Evolutionary conservation across 2,329 filamentous ascomycete genomes (phyloP).

Genomic region (Sclerotinia sclerotiorum): DNA sequence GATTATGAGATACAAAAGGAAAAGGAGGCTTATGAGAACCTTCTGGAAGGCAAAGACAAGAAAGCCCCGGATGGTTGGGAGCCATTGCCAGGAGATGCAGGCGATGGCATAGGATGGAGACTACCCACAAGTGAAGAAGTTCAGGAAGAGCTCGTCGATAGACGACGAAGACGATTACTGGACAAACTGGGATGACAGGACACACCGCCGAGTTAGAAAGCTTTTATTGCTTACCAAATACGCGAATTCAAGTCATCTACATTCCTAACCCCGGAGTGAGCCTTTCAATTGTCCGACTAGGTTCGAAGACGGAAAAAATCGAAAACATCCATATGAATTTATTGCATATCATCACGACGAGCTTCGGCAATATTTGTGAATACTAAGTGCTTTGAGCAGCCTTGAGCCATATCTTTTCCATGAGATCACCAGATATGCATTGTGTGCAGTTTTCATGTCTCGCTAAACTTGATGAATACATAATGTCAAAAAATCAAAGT

Average conservation of each 20-base stretch:
- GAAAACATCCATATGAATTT: neutral
- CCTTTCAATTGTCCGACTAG: neutral
- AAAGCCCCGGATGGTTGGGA: conserved; percentile 73
- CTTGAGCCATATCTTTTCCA: neutral
- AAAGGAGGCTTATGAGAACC: conserved; percentile 70
- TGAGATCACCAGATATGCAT: neutral
- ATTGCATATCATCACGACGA: neutral
- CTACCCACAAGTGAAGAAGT: conserved; percentile 87
- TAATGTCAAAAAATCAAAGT: neutral
- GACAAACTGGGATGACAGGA: conserved; percentile 59
- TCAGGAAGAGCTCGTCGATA: conserved; percentile 87
- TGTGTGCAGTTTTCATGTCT: neutral
- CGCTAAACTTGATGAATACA: neutral
- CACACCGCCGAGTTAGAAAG: neutral
- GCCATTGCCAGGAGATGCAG: conserved; percentile 79
- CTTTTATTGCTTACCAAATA: neutral
- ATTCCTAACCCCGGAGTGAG: neutral
- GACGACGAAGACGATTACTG: conserved; percentile 77
- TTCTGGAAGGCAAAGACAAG: conserved; percentile 59
- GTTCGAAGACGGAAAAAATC: no score
- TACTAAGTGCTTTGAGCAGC: neutral
- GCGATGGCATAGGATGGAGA: conserved; percentile 79
- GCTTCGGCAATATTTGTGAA: neutral
- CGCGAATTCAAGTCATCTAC: neutral
- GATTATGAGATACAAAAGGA: conserved; percentile 83